A percentile compares a stretch with the other conserved stretches of the same genome.
These are phyloP conservation scores for Phytophthora boehmeriae DNA, from an alignment of 352 stramenopile genomes.

Conservation along the genomic window DNA sequence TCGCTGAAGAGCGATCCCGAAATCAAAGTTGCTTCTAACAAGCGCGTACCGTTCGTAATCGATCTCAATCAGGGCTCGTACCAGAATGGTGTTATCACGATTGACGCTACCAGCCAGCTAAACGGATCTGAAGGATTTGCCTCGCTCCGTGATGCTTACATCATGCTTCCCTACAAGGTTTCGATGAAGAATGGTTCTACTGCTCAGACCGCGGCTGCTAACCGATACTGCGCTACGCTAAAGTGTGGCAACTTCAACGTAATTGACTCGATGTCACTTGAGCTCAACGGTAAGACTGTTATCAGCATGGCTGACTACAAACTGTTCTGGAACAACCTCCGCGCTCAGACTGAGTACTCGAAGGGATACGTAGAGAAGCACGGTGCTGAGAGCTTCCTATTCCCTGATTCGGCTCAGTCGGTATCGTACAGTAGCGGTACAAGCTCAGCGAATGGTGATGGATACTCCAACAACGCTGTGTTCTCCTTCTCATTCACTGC, in stretches of 20 bases:
- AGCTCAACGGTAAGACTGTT: slow-evolving; percentile 10
- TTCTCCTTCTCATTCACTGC: slow-evolving; percentile 1
- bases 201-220: not conserved
- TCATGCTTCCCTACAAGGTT: slow-evolving; percentile 9
- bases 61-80: slow-evolving; percentile 5
- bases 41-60: not conserved
- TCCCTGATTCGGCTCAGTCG: slow-evolving; percentile 6
- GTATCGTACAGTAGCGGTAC: not conserved
- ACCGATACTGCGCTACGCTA: not conserved
- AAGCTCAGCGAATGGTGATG: not conserved
- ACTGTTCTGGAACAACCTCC: slow-evolving; percentile 12
- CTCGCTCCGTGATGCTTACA: slow-evolving; percentile 4
- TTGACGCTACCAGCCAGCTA: slow-evolving; percentile 2
- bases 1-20: not conserved
- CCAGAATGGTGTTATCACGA: slow-evolving; percentile 1
- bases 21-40: not conserved
- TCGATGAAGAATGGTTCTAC: slow-evolving; percentile 7
- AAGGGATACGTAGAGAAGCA: slow-evolving; percentile 23
- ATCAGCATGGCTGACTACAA: slow-evolving; percentile 14
- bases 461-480: slow-evolving; percentile 6
- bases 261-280: slow-evolving; percentile 11
- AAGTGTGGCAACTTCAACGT: slow-evolving; percentile 14
- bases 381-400: slow-evolving; percentile 10
- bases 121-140: slow-evolving; percentile 5
- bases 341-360: slow-evolving; percentile 8